Base-by-base conservation (phyloP, 139 green algal species). In the Nannochloris sp. region DNA sequence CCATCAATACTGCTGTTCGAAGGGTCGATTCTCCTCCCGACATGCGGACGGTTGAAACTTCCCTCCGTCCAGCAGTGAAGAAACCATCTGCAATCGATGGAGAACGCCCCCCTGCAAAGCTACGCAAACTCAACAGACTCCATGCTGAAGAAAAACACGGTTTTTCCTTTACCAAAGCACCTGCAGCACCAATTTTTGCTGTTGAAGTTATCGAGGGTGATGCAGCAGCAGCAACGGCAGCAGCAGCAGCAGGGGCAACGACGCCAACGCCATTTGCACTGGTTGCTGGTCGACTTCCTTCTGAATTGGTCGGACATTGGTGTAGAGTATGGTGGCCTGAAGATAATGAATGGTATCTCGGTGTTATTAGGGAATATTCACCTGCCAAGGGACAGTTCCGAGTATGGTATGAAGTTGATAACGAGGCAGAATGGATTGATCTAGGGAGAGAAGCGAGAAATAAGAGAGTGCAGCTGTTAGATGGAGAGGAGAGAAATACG, bases 261-360 rank as follows among this genome's bases (percentile, higher is more conserved):
- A 7, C 13, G n/a, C 31, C 34, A 9, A 32, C 60, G 19, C 4
- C 4, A 7, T n/a, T 31, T 19, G 31, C 6, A 64, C 7, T 54
- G 33, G 42, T 48, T 42, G 59, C 19, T 54, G 25, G 6, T 31
- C 33, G 25, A 44, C 9, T 60, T 12, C 51, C 51, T 31, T 14
- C 12, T 27, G 51, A 12, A 29, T 13, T 38, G 51, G 51, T 13
- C 12, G 48, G 31, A 29, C 27, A 25, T 48, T 59, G 54, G 33
- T 42, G 57, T 69, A 75, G 77, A 10, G 34, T 93, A 31, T 88
- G 73, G 51, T 93, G 81, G 81, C 44, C 60, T 0, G 83, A 83
- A 32, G 87, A 93, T 57, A 31, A 56, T 4, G 80, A 80, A 27
- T 93, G 87, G 87, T 93, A 90, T 57, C 72, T 73, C 25, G 87